Evolutionary conservation across 75 land plant species (phyloP), one percentile per base, ranked within the genome.

Genomic region (Cupressus sempervirens): DNA sequence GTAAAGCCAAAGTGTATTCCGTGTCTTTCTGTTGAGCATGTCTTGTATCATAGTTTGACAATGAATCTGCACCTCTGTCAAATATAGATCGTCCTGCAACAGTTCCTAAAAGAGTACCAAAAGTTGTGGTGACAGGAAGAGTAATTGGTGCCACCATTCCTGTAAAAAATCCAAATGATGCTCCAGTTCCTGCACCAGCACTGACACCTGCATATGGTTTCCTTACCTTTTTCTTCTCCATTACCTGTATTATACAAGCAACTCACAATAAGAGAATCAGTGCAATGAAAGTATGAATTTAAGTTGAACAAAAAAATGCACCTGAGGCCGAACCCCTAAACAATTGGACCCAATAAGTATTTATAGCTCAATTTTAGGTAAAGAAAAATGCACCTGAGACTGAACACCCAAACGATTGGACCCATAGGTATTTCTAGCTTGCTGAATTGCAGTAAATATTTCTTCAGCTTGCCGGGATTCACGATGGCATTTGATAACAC

Each of bases 391-490:
- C 84, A 87, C 88, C 88, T 87, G 83, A 84, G 53, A 20, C 62
- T 79, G 16, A 83, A 91, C 89, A 90, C 83, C 84, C 70, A 90
- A 84, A 29, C 76, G 84, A 73, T 88, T 88, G 76, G 94, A 87
- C 8, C 94, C 97, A 88, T 91, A 97, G 34, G 93, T 88, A 26
- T 83, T 83, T 84, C 85, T 84, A 38, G 94, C 94, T 85, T 85
- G 91, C 82, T 93, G 90, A 86, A 97, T 93, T 62, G 98, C 91
- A 65, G 83, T 32, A 84, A 86, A 91, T 46, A 94, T 88, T 73
- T 94, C 89, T 82, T 85, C 53, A 82, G 96, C 96, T 83, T 97
- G 98, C 67, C 88, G 85, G 29, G 98, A 89, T 45, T 91, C 93
- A 36, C 85, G 92, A 45, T 83, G 89, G 89, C 99, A 98, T 82